Evolutionary conservation across 140 eudicot genomes (phyloP).

Genomic region (Flaveria floridana): DNA sequence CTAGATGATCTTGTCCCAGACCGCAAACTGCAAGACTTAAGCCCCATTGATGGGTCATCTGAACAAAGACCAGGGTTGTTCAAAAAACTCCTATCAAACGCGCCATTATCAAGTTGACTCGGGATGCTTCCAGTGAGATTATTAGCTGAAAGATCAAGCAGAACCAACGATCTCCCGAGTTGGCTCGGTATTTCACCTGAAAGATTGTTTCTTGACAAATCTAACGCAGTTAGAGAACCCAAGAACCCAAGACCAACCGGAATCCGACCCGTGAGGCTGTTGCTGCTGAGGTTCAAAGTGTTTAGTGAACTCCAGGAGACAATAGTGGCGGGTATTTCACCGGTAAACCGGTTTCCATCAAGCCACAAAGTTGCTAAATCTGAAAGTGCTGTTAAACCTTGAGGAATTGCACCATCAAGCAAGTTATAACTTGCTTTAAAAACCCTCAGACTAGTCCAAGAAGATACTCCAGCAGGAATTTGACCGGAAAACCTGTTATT

Average conservation of each 20-base stretch:
- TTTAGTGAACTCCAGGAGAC: conserved; percentile 53
- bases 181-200: conserved; percentile 63
- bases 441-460: conserved; percentile 47
- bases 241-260: conserved; percentile 56
- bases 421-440: conserved; percentile 58
- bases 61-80: conserved; percentile 68
- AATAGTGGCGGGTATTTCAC: conserved; percentile 49
- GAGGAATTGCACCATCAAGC: conserved; percentile 57
- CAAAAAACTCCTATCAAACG: conserved; percentile 48
- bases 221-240: conserved; percentile 43
- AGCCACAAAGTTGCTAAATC: conserved; percentile 34
- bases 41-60: conserved; percentile 41
- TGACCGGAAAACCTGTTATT: conserved; percentile 64
- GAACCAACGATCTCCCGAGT: conserved; percentile 36
- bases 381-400: conserved; percentile 56
- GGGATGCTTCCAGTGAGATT: conserved; percentile 62
- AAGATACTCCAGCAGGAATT: conserved; percentile 51
- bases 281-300: conserved; percentile 50
- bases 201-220: conserved; percentile 54
- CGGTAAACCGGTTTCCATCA: conserved; percentile 60
- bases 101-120: conserved; percentile 42
- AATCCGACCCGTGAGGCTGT: conserved; percentile 61
- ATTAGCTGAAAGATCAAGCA: conserved; percentile 65
- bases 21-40: conserved; percentile 38
- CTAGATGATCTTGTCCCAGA: conserved; percentile 27